These are phyloP conservation scores for Tephrocybe sp. DNA, from an alignment of 768 basidiomycete genomes.

Conservation along the genomic window DNA sequence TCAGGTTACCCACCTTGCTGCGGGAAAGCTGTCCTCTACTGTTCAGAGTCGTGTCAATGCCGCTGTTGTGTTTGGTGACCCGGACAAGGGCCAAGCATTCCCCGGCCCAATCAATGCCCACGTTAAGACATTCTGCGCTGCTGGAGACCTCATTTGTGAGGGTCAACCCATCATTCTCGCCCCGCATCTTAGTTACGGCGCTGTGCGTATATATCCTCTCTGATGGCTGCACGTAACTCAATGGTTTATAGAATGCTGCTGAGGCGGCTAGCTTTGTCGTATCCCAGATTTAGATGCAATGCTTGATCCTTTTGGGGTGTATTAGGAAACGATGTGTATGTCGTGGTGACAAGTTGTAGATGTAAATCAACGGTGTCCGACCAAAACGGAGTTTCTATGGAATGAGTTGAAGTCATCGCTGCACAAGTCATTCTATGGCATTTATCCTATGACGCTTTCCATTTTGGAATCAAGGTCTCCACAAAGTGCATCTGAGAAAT, in stretches of 20 bases:
- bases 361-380: too few species aligned
- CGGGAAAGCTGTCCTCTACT: conserved; percentile 27
- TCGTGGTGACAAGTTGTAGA: too few species aligned
- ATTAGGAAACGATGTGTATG: too few species aligned
- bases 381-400: too few species aligned
- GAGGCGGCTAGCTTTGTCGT: not conserved
- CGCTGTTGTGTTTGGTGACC: conserved; percentile 20
- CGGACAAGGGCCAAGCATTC: conserved; percentile 16
- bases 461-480: too few species aligned
- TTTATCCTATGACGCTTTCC: too few species aligned
- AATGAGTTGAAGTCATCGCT: too few species aligned
- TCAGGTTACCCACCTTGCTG: conserved; percentile 36
- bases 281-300: not conserved
- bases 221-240: too few species aligned
- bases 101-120: conserved; percentile 11
- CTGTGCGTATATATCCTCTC: not conserved
- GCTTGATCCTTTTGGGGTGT: too few species aligned
- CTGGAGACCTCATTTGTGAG: conserved; percentile 4
- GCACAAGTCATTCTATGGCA: too few species aligned
- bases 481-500: too few species aligned
- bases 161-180: conserved; percentile 3
- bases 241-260: too few species aligned
- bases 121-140: conserved; percentile 8
- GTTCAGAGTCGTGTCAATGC: conserved; percentile 16
- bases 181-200: conserved; percentile 3